phyloP scores from a whole-genome alignment of 1,284 basidiomycete species.

The Cryptococcus floricola region DNA sequence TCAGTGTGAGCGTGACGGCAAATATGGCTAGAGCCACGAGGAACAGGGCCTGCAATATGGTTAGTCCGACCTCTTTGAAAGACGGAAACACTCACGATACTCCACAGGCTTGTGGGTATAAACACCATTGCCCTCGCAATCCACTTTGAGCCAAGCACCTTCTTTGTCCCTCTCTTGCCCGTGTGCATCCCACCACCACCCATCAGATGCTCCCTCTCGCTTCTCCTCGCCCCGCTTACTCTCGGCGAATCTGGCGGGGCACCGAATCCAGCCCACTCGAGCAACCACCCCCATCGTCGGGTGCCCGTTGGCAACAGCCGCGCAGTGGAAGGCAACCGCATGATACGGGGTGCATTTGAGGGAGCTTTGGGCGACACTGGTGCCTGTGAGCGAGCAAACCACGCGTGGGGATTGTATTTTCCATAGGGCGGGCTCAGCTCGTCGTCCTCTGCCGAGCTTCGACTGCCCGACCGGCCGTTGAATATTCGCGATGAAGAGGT shows the following conservation, averaged over 20 bases:
- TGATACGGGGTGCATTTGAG: slow-evolving; percentile 1
- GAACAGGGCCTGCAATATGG: slow-evolving; percentile 32
- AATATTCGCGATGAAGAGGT: slow-evolving; percentile 24
- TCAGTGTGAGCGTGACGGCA: slow-evolving; percentile 53
- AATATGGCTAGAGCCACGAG: slow-evolving; percentile 72
- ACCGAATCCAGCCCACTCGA: slow-evolving; percentile 4
- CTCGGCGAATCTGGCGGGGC: not conserved
- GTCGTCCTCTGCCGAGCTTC: slow-evolving; percentile 27
- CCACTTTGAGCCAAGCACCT: slow-evolving; percentile 20
- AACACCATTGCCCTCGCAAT: slow-evolving; percentile 16
- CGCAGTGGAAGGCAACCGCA: slow-evolving; percentile 7
- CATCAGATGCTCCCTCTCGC: slow-evolving; percentile 25
- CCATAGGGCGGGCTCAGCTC: slow-evolving; percentile 1
- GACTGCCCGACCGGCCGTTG: slow-evolving; percentile 19
- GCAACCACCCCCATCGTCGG: slow-evolving; percentile 21
- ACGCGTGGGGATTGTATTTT: not conserved
- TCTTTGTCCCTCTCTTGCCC: slow-evolving; percentile 7
- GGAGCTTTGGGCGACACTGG: slow-evolving; percentile 15
- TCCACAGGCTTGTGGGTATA: slow-evolving; percentile 24
- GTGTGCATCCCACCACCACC: not conserved
- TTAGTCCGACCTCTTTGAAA: not conserved
- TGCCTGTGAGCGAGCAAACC: not conserved
- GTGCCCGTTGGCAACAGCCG: slow-evolving; percentile 19
- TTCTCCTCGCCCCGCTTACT: slow-evolving; percentile 1
- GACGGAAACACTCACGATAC: slow-evolving; percentile 21